Evolutionary conservation across 441 rosid genomes (phyloP), one percentile per base, ranked within the genome.

Genomic region (Flueggea neowawraea): DNA sequence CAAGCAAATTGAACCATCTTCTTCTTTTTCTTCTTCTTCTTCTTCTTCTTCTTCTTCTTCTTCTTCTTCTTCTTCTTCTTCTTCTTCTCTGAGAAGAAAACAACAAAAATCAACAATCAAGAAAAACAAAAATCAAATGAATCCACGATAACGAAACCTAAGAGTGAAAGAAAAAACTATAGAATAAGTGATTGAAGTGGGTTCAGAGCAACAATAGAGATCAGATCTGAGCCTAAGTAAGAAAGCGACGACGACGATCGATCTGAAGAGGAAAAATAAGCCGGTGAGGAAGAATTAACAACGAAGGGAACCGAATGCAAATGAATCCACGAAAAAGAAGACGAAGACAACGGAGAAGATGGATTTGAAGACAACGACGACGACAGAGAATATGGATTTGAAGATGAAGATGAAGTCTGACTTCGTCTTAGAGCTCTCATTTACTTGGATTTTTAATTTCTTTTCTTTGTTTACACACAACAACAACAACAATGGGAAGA

Each of bases 401-500:
- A 80, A 16, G 91, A 78, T 64, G 90, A 75, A 17, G 97, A 81
- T 28, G 96, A 80, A 31, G 93, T 82, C 66, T 89, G 94, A 80
- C 90, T 91, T 54, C 99, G 81, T 77, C 80, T 78, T 71, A 89
- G 75, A 78, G 99, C 95, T 89, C 74, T 89, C 99, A 95, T 91
- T 77, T 86, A 86, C 64, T 50, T 69, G 13, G 54, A 55, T 33
- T 22, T 22, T 22, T 2, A 22, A 22, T 22, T 22, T 22, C 28
- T 12, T 14, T 12, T 36, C 44, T 57, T 16, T 39, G 6, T 49
- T 15, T 44, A 43, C 45, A 6, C 12, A 43, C 8, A 43, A 43
- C 8, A 43, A 43, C 8, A 43, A 43, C 8, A 43, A 1, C 28
- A 22, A 0, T 22, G 28, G 2, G 28, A 22, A 22, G 28, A 22